These are phyloP conservation scores for Chlamydomonas sphaeroides DNA, from an alignment of 139 green algal genomes.

Conservation along the genomic window DNA sequence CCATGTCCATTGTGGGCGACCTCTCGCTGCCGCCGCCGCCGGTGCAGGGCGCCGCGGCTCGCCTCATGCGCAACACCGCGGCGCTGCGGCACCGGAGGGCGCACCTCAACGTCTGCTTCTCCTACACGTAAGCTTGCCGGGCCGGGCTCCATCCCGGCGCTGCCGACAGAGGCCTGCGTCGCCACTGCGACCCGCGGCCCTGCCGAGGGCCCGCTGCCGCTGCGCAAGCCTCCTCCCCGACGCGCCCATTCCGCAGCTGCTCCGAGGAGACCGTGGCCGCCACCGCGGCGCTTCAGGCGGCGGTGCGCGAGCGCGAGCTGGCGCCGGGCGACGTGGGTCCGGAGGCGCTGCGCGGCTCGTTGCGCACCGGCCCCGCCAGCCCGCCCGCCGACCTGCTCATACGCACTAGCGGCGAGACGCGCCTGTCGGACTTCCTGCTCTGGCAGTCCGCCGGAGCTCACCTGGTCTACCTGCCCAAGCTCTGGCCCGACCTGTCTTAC, in stretches of 20 bases:
- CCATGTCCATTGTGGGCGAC: constrained; percentile 85
- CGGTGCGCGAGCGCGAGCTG: constrained; percentile 42
- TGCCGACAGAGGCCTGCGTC: no score
- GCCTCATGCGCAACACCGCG: constrained; percentile 75
- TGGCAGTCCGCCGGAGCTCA: constrained; percentile 79
- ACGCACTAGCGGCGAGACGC: constrained; percentile 88
- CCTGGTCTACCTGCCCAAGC: constrained; percentile 77
- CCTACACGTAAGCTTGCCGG: constrained; percentile 93
- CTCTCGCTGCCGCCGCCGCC: constrained; percentile 69
- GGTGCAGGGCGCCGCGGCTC: constrained; percentile 76
- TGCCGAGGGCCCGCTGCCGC: no score
- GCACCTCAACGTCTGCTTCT: constrained; percentile 93
- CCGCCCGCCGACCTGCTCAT: constrained; percentile 89
- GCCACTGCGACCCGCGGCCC: no score
- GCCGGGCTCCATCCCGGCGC: no score
- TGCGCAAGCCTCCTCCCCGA: background rate
- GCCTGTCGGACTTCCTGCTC: constrained; percentile 92
- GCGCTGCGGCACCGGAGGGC: constrained; percentile 32
- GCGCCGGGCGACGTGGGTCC: constrained; percentile 47
- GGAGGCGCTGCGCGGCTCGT: constrained; percentile 41
- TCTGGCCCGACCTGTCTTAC: constrained; percentile 93
- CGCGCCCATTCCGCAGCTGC: constrained; percentile 42
- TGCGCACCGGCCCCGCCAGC: constrained; percentile 61
- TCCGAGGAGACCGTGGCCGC: constrained; percentile 74
- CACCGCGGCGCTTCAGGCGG: constrained; percentile 34